Conservation (phyloP, 129 eudicot genomes). For the Chrysanthemum lavandulifolium region DNA sequence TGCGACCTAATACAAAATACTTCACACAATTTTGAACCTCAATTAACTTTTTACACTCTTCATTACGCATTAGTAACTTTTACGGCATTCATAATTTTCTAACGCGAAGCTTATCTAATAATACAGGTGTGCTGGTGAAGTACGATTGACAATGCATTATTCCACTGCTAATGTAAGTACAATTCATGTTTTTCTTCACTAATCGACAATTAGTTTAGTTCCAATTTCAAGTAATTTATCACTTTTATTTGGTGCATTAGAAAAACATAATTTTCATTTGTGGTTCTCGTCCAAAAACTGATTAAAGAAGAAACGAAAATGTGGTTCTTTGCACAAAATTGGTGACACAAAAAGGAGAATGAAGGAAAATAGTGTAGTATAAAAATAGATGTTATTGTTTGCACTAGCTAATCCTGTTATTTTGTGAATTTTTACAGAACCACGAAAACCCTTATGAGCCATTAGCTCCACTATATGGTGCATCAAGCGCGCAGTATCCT, state of each 20-base stretch:
- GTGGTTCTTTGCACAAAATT: too few relatives aligned
- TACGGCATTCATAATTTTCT: background rate
- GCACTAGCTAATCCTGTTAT: background rate
- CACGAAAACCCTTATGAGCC: slow-evolving; percentile 43
- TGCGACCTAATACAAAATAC: too few relatives aligned
- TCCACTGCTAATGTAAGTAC: slow-evolving; percentile 56
- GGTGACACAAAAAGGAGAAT: too few relatives aligned
- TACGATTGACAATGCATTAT: slow-evolving; percentile 73
- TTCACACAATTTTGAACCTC: too few relatives aligned
- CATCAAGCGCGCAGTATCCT: slow-evolving; percentile 32
- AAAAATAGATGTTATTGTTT: background rate
- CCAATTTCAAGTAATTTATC: background rate
- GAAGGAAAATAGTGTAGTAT: too few relatives aligned
- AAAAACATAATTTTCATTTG: too few relatives aligned
- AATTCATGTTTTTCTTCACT: slow-evolving; percentile 2
- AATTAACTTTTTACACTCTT: too few relatives aligned
- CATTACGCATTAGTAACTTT: too few relatives aligned
- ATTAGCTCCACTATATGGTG: slow-evolving; percentile 51
- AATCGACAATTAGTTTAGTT: slow-evolving; percentile 6
- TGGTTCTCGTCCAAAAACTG: too few relatives aligned
- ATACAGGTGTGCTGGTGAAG: slow-evolving; percentile 80
- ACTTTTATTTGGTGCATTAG: background rate
- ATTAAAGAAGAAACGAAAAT: too few relatives aligned
- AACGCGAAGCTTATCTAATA: slow-evolving; percentile 6
- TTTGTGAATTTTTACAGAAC: slow-evolving; percentile 39